Percentiles rank a stretch among this genome's conserved stretches.
Evolutionary conservation across 2,329 filamentous ascomycete genomes (phyloP).

Genomic region (Dactylella cylindrospora): DNA sequence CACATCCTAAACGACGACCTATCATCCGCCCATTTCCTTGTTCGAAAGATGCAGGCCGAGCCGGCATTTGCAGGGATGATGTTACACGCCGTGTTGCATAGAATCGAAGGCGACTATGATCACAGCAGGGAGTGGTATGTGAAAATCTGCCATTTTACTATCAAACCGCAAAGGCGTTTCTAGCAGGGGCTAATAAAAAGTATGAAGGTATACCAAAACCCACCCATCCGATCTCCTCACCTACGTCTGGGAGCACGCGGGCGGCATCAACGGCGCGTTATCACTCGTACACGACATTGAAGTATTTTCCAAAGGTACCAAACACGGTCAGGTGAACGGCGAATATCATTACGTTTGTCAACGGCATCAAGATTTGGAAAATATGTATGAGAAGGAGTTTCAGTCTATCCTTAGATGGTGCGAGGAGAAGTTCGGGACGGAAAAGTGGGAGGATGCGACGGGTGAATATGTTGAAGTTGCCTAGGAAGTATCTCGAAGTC

Average conservation of each 20-base stretch:
- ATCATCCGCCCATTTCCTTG: conserved; percentile 58
- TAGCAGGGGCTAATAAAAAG: neutral
- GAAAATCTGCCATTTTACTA: conserved; percentile 55
- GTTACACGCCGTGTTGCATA: conserved; percentile 58
- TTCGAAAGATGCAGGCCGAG: conserved; percentile 58
- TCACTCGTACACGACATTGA: neutral
- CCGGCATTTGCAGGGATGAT: conserved; percentile 59
- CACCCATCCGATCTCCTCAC: conserved; percentile 50
- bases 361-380: conserved; percentile 49
- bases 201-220: neutral
- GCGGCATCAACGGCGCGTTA: neutral
- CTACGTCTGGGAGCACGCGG: conserved; percentile 50
- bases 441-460: conserved; percentile 54
- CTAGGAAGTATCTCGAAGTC: too few species aligned
- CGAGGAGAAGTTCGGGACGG: conserved; percentile 55
- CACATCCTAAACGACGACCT: conserved; percentile 60
- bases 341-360: neutral
- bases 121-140: conserved; percentile 58
- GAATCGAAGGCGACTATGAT: conserved; percentile 58
- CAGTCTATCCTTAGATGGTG: conserved; percentile 55
- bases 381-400: conserved; percentile 53
- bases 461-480: conserved; percentile 53
- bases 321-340: neutral
- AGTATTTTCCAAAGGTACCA: conserved; percentile 1
- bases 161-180: too few species aligned